Conservation (phyloP, 2,329 filamentous ascomycete species). For the Neofusicoccum sp. region DNA sequence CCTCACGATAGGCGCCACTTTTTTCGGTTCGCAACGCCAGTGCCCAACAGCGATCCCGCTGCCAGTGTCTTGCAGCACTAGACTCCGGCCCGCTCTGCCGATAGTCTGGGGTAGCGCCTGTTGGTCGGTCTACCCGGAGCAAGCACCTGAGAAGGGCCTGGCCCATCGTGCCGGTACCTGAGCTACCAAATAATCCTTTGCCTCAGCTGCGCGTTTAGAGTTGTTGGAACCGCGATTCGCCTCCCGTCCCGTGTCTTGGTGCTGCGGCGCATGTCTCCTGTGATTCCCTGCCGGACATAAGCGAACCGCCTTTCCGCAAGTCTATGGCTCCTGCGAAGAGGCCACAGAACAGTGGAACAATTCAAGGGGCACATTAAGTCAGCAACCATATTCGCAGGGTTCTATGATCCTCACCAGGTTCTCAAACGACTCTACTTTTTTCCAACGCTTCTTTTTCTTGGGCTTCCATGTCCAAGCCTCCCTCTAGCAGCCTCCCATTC, state of each 20-base stretch:
- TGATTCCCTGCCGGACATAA: background rate
- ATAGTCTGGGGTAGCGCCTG: background rate
- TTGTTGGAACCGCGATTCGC: background rate
- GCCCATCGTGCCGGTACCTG: background rate
- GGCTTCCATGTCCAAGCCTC: background rate
- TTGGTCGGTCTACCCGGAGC: background rate
- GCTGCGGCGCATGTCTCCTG: background rate
- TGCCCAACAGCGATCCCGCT: background rate
- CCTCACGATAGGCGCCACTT: background rate
- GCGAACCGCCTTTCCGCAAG: no score
- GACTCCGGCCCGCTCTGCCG: background rate
- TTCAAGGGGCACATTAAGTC: background rate
- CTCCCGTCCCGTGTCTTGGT: background rate
- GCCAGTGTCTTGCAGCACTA: background rate
- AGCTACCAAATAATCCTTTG: background rate
- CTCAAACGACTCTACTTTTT: no score
- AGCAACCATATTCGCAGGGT: background rate
- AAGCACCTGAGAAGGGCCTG: background rate
- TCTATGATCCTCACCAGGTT: background rate
- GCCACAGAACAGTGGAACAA: background rate
- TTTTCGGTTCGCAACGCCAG: background rate
- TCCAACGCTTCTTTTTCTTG: background rate
- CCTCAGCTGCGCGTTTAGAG: background rate
- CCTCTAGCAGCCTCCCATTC: background rate
- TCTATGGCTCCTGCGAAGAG: background rate